Evolutionary conservation across 2,329 filamentous ascomycete species (phyloP), one percentile per base, ranked within the genome.

Genomic region (Xylaria sp.): DNA sequence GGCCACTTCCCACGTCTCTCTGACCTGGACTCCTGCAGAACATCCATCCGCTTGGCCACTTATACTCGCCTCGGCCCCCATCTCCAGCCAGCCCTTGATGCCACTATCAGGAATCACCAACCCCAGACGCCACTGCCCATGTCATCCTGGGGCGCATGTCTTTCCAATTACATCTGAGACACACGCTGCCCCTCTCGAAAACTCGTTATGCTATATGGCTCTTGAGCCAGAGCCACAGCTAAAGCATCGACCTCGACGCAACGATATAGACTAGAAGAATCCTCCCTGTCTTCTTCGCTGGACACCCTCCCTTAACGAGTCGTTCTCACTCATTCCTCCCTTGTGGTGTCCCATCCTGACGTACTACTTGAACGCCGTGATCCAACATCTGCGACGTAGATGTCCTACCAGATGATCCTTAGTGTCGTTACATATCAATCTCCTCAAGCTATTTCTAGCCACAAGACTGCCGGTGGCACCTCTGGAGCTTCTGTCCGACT

Each of bases 61-160:
- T 51, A 34, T 51, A 34, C 11, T 30, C 23, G 23, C 23, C 23
- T 30, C 23, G 8, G 7, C 8, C 59, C 46, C 19, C n/a, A 44
- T 37, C 54, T 46, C 56, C 7, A 30, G 48, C 51, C 34, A 58
- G 58, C 55, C 48, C 50, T 61, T 57, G 51, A 64, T 61, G 60
- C 64, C 61, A 65, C 51, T 18, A 46, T 54, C 52, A 63, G 50
- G 60, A 60, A 66, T 66, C 54, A 54, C 53, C 59, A 55, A 59
- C 65, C 60, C 60, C 59, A 59, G 63, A 68, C 64, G 63, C 65
- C 66, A 68, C 62, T 47, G 13, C 54, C 48, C 52, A 54, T 62
- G 59, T 57, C 61, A 55, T 60, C 49, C 53, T 49, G 55, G 52
- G 60, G 55, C 37, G 34, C 16, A 53, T 55, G 58, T 59, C 58